These are phyloP conservation scores for Nakaseomyces bracarensis DNA, from an alignment of 1,139 yeast species.

Conservation along the genomic window DNA sequence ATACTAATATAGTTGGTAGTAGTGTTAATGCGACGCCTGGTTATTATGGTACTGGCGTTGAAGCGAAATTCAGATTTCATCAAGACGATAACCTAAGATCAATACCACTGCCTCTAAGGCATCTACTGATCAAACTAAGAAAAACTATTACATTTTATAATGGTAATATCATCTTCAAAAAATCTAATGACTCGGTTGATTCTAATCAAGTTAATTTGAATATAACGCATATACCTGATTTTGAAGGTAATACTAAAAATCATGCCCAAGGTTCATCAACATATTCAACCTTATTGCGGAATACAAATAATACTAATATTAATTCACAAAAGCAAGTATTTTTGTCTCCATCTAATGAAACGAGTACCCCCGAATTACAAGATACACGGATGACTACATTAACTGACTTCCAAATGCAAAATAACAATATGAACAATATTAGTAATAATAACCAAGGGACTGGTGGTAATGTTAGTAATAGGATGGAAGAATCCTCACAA, in stretches of 20 bases:
- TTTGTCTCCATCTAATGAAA: neutral
- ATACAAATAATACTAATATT: neutral
- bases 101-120: constrained; percentile 1
- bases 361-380: neutral
- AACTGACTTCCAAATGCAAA: constrained; percentile 2
- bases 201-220: constrained; percentile 2
- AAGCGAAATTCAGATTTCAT: neutral
- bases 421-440: too few species aligned
- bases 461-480: neutral
- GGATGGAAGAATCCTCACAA: neutral
- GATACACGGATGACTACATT: neutral
- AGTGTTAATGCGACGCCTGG: neutral
- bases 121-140: constrained; percentile 13
- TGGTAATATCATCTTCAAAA: constrained; percentile 18
- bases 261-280: neutral
- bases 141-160: constrained; percentile 17
- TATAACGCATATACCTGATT: neutral
- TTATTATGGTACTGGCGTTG: neutral
- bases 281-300: neutral
- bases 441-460: neutral
- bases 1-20: constrained; percentile 1
- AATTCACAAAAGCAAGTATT: constrained; percentile 1
- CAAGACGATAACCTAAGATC: constrained; percentile 4
- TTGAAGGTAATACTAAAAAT: neutral
- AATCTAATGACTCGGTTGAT: neutral